Percentiles rank a stretch among this genome's conserved stretches.
Conservation (phyloP, 2,329 filamentous ascomycete species). For the Talaromyces verruculosus region DNA sequence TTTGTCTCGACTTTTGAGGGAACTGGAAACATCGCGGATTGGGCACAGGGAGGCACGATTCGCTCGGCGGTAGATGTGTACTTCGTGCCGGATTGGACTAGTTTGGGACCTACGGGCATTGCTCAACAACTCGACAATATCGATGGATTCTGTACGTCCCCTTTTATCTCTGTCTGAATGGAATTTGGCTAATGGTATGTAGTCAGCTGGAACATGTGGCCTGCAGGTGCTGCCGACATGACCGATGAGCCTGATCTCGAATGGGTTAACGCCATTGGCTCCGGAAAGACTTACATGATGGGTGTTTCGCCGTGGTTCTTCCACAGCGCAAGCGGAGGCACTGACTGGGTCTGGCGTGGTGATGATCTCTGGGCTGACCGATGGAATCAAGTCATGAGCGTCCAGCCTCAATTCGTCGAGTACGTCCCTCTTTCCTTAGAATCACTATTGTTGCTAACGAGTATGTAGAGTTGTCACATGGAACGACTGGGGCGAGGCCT, state of each 20-base stretch:
- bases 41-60: constrained; percentile 30
- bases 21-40: constrained; percentile 43
- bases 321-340: constrained; percentile 30
- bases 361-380: constrained; percentile 62
- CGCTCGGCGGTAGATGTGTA: constrained; percentile 36
- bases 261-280: constrained; percentile 40
- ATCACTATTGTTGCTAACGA: neutral
- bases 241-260: constrained; percentile 38
- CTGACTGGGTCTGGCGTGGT: constrained; percentile 63
- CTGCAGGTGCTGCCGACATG: constrained; percentile 39
- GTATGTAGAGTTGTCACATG: constrained; percentile 53
- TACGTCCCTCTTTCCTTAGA: constrained; percentile 17
- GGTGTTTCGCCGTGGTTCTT: constrained; percentile 58
- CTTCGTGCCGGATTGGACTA: constrained; percentile 51
- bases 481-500: constrained; percentile 63
- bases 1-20: constrained; percentile 51
- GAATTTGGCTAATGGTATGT: constrained; percentile 13
- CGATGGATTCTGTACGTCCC: constrained; percentile 32
- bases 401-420: constrained; percentile 55
- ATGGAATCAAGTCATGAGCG: constrained; percentile 56
- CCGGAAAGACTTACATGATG: constrained; percentile 52
- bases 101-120: constrained; percentile 33
- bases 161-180: neutral
- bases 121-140: constrained; percentile 32
- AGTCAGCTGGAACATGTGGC: constrained; percentile 49